Base-by-base conservation (phyloP, 78 protist species). In the Isochrysis galbana region DNA sequence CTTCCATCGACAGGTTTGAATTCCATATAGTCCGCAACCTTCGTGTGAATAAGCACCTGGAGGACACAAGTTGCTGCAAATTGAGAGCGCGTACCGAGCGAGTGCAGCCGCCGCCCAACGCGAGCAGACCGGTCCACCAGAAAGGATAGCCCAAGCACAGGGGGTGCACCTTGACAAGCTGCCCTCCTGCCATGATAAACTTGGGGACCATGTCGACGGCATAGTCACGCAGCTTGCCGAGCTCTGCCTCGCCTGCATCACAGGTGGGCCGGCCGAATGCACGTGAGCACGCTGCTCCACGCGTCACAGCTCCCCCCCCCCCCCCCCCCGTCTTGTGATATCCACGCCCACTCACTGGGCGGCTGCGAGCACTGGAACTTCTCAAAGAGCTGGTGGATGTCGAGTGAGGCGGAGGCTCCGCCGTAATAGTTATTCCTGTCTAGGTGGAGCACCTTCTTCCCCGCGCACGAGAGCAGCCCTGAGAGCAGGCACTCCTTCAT, bases 341-440 rank as follows among this genome's bases (percentile, higher is more conserved):
- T n/a, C n/a, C n/a, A n/a, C n/a, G n/a, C n/a, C n/a, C n/a, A n/a
- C n/a, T n/a, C n/a, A n/a, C n/a, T n/a, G 29, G 61, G 61, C 7
- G 77, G 77, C 36, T 32, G 23, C 23, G 36, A 2, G 77, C 36
- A 32, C 32, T 23, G 32, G 92, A 95, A 95, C 46, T 55, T 38
- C 93, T 91, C 94, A 77, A 93, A 97, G 39, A 97, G 93, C 96
- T 98, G 99, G 36, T 77, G 61, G 45, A 98, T 93, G 87, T 97
- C 97, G 48, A 97, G 92, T 7, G 99, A 98, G 7, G 99, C 99
- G 46, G 96, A 93, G 51, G 96, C 99, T 51, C 99, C 99, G 55
- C 99, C 99, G 90, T 99, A 99, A 96, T 98, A 99, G 92, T 94
- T 93, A 94, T 99, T 99, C 84, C 99, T 93, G 96, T 98, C 99